phyloP scores from a whole-genome alignment of 2,329 filamentous ascomycete genomes.

The Curvularia spicifera region DNA sequence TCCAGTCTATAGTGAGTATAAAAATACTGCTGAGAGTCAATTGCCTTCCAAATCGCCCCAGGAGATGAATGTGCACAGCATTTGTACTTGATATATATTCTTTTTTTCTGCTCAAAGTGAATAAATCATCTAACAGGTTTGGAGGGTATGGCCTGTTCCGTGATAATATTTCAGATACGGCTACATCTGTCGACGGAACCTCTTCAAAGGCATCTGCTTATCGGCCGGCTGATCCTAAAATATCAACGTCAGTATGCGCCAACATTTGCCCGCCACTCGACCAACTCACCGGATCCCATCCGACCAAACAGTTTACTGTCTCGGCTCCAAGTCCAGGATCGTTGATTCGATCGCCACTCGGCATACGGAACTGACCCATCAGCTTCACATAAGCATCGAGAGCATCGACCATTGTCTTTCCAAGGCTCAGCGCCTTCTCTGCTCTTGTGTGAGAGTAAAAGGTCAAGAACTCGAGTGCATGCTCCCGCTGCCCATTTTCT shows the following conservation, averaged over 20 bases:
- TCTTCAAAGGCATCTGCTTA: conserved; percentile 11
- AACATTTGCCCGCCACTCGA: background rate
- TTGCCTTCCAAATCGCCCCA: background rate
- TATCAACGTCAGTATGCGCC: background rate
- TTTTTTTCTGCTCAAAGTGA: too few species aligned
- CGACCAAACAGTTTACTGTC: conserved; percentile 41
- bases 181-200: conserved; percentile 4
- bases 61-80: background rate
- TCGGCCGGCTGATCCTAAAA: conserved; percentile 10
- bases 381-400: conserved; percentile 37
- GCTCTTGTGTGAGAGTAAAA: conserved; percentile 37
- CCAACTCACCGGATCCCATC: conserved; percentile 30
- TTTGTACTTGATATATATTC: background rate
- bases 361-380: conserved; percentile 29
- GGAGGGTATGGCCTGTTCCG: background rate
- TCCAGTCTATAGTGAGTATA: background rate
- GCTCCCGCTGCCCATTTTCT: conserved; percentile 23
- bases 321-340: conserved; percentile 37
- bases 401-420: conserved; percentile 34
- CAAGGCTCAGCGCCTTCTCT: conserved; percentile 34
- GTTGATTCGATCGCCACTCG: conserved; percentile 33
- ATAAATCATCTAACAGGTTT: background rate
- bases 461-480: conserved; percentile 29
- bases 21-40: background rate
- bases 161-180: background rate